These are phyloP conservation scores for Pyrenopolyporus hunteri DNA, from an alignment of 495 filamentous ascomycete genomes.

Conservation along the genomic window DNA sequence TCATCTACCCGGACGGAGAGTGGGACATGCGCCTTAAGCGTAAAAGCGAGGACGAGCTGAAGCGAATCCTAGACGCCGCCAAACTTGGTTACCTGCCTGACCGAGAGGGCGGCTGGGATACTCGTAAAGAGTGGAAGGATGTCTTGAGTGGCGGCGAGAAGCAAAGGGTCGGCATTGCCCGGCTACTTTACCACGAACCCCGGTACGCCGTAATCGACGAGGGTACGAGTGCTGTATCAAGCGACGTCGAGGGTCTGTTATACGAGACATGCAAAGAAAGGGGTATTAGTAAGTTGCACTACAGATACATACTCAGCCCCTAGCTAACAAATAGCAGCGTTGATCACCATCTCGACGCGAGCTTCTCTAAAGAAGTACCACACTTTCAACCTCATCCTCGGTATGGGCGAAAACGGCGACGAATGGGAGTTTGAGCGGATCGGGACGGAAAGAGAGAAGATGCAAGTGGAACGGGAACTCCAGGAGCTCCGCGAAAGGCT, in stretches of 20 bases:
- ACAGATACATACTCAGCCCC: not conserved
- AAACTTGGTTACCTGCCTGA: slow-evolving; percentile 86
- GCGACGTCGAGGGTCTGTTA: slow-evolving; percentile 91
- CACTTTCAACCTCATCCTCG: slow-evolving; percentile 83
- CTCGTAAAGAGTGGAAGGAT: slow-evolving; percentile 97
- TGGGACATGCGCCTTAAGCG: slow-evolving; percentile 88
- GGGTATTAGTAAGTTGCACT: slow-evolving; percentile 74
- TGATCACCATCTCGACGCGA: slow-evolving; percentile 93
- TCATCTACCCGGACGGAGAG: slow-evolving; percentile 96
- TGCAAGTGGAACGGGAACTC: slow-evolving; percentile 87
- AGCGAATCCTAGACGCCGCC: slow-evolving; percentile 78
- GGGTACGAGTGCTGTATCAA: slow-evolving; percentile 89
- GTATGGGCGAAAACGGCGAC: slow-evolving; percentile 66
- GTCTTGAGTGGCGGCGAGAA: slow-evolving; percentile 98
- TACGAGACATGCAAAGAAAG: slow-evolving; percentile 91
- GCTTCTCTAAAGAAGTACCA: slow-evolving; percentile 95
- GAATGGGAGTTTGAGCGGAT: slow-evolving; percentile 92
- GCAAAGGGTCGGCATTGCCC: slow-evolving; percentile 88
- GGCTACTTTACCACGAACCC: slow-evolving; percentile 93
- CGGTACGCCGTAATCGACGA: slow-evolving; percentile 94
- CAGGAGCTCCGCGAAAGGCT: slow-evolving; percentile 80
- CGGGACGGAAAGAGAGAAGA: slow-evolving; percentile 89
- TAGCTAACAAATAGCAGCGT: slow-evolving; percentile 54
- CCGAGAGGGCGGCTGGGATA: slow-evolving; percentile 96
- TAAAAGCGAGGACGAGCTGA: slow-evolving; percentile 74